phyloP scores from a whole-genome alignment of 2,329 filamentous ascomycete genomes.

The Cephalotrichum gorgonifer region DNA sequence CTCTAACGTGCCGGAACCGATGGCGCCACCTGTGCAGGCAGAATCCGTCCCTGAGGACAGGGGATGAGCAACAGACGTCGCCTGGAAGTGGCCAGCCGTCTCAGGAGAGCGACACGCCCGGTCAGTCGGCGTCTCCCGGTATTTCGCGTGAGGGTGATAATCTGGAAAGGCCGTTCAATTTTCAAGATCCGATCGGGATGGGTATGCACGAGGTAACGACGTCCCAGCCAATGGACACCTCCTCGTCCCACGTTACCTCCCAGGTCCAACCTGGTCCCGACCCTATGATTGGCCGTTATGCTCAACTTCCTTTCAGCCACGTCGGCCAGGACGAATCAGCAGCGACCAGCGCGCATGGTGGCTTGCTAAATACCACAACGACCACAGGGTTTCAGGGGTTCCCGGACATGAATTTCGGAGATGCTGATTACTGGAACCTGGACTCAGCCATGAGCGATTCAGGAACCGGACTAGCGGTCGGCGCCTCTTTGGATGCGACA shows the following conservation, averaged over 20 bases:
- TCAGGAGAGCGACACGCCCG: background rate
- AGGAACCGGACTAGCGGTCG: background rate
- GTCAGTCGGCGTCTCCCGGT: background rate
- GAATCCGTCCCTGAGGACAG: background rate
- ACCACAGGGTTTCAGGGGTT: background rate
- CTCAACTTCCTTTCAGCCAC: background rate
- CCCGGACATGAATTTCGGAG: background rate
- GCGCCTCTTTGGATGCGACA: background rate
- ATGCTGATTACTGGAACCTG: background rate
- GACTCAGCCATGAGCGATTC: background rate
- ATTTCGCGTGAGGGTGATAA: background rate
- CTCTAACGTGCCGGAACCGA: constrained; percentile 17
- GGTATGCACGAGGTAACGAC: background rate
- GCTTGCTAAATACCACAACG: constrained; percentile 5
- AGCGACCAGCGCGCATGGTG: background rate
- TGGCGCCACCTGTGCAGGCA: constrained; percentile 15
- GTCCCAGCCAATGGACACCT: too few relatives aligned
- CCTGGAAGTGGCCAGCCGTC: background rate
- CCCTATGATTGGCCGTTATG: background rate
- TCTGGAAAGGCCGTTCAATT: background rate
- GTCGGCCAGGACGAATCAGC: background rate
- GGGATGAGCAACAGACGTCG: background rate
- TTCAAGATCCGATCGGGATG: background rate
- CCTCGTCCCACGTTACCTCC: background rate
- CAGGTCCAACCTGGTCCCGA: background rate